These are phyloP conservation scores for Collybia mongolica DNA, from an alignment of 768 basidiomycete genomes.

Conservation along the genomic window DNA sequence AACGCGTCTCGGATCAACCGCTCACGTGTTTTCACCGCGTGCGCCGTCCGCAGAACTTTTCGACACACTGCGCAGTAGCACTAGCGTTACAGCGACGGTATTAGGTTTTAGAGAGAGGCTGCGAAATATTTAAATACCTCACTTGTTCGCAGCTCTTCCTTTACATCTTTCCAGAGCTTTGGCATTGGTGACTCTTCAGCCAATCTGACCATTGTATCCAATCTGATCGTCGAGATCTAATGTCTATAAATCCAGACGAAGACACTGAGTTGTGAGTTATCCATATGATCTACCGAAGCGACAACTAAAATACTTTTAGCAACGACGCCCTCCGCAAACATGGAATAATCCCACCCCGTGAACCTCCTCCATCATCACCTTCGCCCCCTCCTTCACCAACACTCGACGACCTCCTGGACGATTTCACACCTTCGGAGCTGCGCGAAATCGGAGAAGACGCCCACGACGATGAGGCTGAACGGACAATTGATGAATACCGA, in stretches of 20 bases:
- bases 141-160: background rate
- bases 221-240: slow-evolving; percentile 19
- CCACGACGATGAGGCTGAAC: slow-evolving; percentile 72
- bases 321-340: slow-evolving; percentile 93
- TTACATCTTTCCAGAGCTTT: background rate
- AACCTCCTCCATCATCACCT: slow-evolving; percentile 68
- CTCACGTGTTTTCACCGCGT: no score
- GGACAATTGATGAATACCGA: slow-evolving; percentile 65
- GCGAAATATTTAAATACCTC: background rate
- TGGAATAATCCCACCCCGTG: slow-evolving; percentile 82
- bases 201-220: background rate
- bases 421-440: slow-evolving; percentile 62
- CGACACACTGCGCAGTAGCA: no score
- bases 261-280: slow-evolving; percentile 91
- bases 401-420: slow-evolving; percentile 65
- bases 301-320: slow-evolving; percentile 38
- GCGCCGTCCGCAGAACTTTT: no score
- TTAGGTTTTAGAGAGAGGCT: no score
- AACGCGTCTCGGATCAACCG: no score
- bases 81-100: no score
- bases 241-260: slow-evolving; percentile 82
- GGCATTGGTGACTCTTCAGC: no score
- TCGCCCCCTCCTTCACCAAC: slow-evolving; percentile 79
- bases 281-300: background rate
- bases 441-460: slow-evolving; percentile 71